These are phyloP conservation scores for Daldinia loculata DNA, from an alignment of 495 filamentous ascomycete species.

Conservation along the genomic window DNA sequence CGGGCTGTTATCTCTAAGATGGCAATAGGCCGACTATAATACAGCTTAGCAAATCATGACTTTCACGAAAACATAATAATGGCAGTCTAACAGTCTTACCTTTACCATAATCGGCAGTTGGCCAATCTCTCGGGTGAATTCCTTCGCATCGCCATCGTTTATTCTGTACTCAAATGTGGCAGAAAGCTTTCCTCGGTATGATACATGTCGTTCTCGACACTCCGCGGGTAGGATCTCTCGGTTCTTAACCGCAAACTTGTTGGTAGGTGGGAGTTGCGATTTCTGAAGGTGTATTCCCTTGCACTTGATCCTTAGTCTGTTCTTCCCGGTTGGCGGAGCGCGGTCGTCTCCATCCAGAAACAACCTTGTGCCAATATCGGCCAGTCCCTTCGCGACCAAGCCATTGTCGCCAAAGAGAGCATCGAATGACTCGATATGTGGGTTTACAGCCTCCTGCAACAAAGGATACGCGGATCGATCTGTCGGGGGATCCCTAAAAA, in stretches of 20 bases:
- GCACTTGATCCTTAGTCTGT: constrained; percentile 76
- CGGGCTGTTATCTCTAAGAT: constrained; percentile 85
- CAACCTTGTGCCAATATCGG: constrained; percentile 88
- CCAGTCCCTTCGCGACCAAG: constrained; percentile 77
- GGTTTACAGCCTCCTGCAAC: constrained; percentile 80
- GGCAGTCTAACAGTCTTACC: constrained; percentile 52
- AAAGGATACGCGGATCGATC: constrained; percentile 89
- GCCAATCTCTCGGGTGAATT: constrained; percentile 83
- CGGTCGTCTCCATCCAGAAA: constrained; percentile 81
- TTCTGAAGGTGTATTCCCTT: constrained; percentile 82
- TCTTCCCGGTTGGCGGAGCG: constrained; percentile 64
- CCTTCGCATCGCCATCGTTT: constrained; percentile 84
- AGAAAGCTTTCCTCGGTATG: constrained; percentile 87
- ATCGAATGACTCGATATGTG: constrained; percentile 96
- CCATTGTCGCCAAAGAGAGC: constrained; percentile 75
- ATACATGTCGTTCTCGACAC: constrained; percentile 91
- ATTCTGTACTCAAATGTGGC: constrained; percentile 81
- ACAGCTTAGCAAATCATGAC: constrained; percentile 17
- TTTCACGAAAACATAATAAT: background rate
- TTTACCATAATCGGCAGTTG: constrained; percentile 92
- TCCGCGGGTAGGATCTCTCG: constrained; percentile 90
- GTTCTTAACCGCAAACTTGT: constrained; percentile 78
- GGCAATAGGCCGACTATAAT: constrained; percentile 80
- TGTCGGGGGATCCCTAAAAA: constrained; percentile 86
- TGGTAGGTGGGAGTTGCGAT: constrained; percentile 73